Base-by-base conservation (phyloP, 2,329 filamentous ascomycete genomes). In the Paecilomyces variotii region DNA sequence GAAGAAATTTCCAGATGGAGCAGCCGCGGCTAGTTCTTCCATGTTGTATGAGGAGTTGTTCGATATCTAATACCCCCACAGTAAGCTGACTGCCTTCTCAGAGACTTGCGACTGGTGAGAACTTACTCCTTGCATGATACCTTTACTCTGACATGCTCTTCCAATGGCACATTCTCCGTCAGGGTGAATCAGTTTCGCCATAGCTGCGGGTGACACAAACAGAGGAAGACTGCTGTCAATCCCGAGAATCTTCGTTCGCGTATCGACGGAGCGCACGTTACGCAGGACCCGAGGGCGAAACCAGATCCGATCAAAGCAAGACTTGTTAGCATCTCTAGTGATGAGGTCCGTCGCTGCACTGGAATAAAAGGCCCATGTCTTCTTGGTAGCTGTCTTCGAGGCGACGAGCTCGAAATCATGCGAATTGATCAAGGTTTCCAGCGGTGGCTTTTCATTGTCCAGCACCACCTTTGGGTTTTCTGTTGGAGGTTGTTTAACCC, bases 291-390 rank as follows among this genome's bases (percentile, higher is more conserved):
- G 78, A 0, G 84, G 85, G 0, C 86, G 81, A 4, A 88, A 78
- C 69, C 78, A 78, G 62, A 88, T 85, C 27, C 78, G 71, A 49
- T 78, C 73, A 64, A 85, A 86, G 61, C 79, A 75, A 0, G 78
- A 75, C 26, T 74, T 78, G 68, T 88, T 89, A 55, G 77, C 76
- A 26, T 77, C 71, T 2, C 79, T 78, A 54, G 85, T 82, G 39
- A 86, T 83, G 3, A 82, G 65, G 80, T 79, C 86, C 4, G 84
- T 87, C 10, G 86, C 83, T 1, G 85, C 86, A 7, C 84, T 87
- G 24, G 84, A 87, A 67, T 86, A 83, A 66, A 88, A 89, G 0
- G 86, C 86, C 84, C 84, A 88, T n/a, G 85, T 82, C 66, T 89
- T 88, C 25, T 80, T 78, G 7, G 79, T 78, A 54, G 86, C 77